Base-by-base conservation (phyloP, 2,329 filamentous ascomycete species). In the Talaromyces sp. region DNA sequence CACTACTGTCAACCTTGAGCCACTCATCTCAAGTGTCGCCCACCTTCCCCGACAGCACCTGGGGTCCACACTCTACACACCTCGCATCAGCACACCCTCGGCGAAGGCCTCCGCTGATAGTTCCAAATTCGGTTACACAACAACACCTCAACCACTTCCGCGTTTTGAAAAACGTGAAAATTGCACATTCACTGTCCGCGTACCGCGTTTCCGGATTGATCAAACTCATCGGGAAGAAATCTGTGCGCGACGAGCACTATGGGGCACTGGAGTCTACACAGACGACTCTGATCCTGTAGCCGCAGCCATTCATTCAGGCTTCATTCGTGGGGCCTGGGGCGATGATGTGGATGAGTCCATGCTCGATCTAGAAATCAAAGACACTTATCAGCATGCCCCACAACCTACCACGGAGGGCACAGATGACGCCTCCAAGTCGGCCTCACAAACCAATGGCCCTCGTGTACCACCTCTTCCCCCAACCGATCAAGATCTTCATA, bases 251-350 rank as follows among this genome's bases (percentile, higher is more conserved):
- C 83, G 88, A 17, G 89, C 90, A 7, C 72, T 99, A 0, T 99
- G 93, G 92, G 94, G 94, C 1, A 94, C 91, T 0, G 92, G 95
- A 33, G 83, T 99, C 6, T 97, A 97, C 69, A 96, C 91, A 0
- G 94, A 99, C 63, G 94, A 99, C 72, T 96, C 91, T 0, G 94
- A 99, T 67, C 86, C 94, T 0, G 82, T 99, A 20, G 93, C 91
- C 0, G 92, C 93, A 2, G 93, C 92, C 54, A 93, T 99, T 41
- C 94, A 99, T 70, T 86, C 87, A 1, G 94, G 94, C 3, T 97
- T 91, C 86, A 88, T 99, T 61, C 86, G 87, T 37, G 93, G 93
- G 30, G 90, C 92, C 64, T 96, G 92, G 88, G 80, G 85, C 4
- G 86, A 91, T 6, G 88, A 90, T 32, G 83, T 94, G 1, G 89